Evolutionary conservation across 1,139 yeast species (phyloP).

Genomic region (Lodderomyces pseudojiufengensis): DNA sequence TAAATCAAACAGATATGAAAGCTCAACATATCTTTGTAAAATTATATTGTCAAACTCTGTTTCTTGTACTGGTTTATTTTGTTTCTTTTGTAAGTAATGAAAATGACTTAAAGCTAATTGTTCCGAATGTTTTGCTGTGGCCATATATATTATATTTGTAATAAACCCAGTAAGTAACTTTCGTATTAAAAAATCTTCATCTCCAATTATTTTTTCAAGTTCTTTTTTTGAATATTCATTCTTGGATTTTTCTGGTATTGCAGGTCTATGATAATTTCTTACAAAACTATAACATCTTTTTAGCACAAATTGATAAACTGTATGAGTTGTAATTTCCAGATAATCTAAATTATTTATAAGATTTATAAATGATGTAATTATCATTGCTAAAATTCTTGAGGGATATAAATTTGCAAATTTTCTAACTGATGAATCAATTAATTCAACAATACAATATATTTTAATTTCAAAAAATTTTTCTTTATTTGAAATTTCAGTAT

Average conservation of each 20-base stretch:
- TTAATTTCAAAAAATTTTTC: constrained; percentile 50
- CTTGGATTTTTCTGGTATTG: constrained; percentile 30
- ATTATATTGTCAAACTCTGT: constrained; percentile 16
- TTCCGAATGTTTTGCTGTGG: constrained; percentile 23
- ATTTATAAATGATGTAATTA: constrained; percentile 52
- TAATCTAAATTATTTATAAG: constrained; percentile 39
- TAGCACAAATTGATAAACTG: constrained; percentile 38
- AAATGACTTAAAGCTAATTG: constrained; percentile 27
- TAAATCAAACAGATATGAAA: constrained; percentile 62
- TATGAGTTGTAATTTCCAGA: constrained; percentile 15
- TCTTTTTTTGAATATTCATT: constrained; percentile 31
- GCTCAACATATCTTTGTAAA: constrained; percentile 46
- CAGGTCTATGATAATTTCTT: constrained; percentile 57
- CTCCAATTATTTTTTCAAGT: constrained; percentile 37
- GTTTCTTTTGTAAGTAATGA: constrained; percentile 17
- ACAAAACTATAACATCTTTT: constrained; percentile 64
- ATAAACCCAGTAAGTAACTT: constrained; percentile 40
- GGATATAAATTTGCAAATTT: constrained; percentile 67
- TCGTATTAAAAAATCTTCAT: constrained; percentile 53
- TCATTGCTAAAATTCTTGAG: constrained; percentile 70
- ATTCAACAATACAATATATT: constrained; percentile 61
- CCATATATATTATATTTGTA: constrained; percentile 42
- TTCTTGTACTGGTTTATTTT: constrained; percentile 13
- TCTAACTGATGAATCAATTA: constrained; percentile 49
- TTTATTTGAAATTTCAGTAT: constrained; percentile 12